Percentiles rank a stretch among this genome's conserved stretches.
These are phyloP conservation scores for Sugiyamaella qingdaonensis DNA, from an alignment of 805 yeast species.

Conservation along the genomic window DNA sequence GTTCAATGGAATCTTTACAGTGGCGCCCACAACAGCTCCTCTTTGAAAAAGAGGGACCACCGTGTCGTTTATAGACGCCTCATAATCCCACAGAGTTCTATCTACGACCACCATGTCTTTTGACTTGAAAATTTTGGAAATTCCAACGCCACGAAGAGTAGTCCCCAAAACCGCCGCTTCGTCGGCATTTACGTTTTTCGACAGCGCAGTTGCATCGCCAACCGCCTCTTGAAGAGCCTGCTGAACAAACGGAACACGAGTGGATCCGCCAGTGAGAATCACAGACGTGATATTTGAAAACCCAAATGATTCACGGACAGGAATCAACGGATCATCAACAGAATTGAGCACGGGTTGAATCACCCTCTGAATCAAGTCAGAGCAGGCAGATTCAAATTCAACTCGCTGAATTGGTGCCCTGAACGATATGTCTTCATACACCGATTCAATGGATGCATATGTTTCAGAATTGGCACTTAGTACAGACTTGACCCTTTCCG, in stretches of 20 bases:
- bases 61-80: constrained; percentile 31
- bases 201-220: constrained; percentile 50
- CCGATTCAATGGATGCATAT: constrained; percentile 67
- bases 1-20: constrained; percentile 36
- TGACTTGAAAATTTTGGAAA: constrained; percentile 64
- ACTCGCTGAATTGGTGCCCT: constrained; percentile 61
- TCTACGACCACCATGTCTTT: constrained; percentile 59
- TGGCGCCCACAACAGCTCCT: constrained; percentile 40
- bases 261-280: constrained; percentile 83
- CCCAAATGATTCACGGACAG: constrained; percentile 27
- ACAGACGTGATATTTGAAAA: constrained; percentile 52
- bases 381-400: constrained; percentile 65
- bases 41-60: constrained; percentile 40
- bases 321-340: constrained; percentile 32
- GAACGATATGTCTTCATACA: constrained; percentile 72
- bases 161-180: constrained; percentile 92
- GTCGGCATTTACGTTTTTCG: constrained; percentile 90
- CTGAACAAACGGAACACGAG: constrained; percentile 86
- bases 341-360: constrained; percentile 53
- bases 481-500: constrained; percentile 84
- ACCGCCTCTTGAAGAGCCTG: constrained; percentile 49
- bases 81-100: constrained; percentile 47
- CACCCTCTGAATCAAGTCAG: constrained; percentile 44
- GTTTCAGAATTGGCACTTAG: constrained; percentile 86
- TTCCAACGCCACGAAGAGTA: constrained; percentile 72